Base-by-base conservation (phyloP, 106 monocot genomes). In the Acorus gramineus region DNA sequence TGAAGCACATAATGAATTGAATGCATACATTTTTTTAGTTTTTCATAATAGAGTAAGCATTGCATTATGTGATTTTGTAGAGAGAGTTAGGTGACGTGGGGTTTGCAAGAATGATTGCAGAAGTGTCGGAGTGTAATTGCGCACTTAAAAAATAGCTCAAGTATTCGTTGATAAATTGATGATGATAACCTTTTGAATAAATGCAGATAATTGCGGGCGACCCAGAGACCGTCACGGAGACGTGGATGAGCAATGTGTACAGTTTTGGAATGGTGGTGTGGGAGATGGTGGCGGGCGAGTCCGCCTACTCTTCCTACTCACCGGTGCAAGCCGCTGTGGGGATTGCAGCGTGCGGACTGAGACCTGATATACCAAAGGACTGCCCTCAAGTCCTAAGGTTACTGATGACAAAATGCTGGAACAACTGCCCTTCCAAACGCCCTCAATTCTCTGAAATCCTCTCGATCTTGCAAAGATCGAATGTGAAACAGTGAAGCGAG, bases 271-370 rank as follows among this genome's bases (percentile, higher is more conserved):
- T 98, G 96, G 83, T 98, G 53, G 47, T 98, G 1, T 98, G 96
- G 96, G 96, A 91, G 75, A 98, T 98, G 91, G 71, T 88, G 7
- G 81, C 96, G 0, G 96, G 96, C 8, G 96, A 91, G 68, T 74
- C 78, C 9, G 91, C 96, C 8, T 98, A 88, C 73, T 87, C 82
- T 44, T 82, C 87, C n/a, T 91, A 77, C 73, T 98, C 96, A 10
- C 96, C 96, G 0, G 96, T 98, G 59, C 96, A 98, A 63, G 96
- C 96, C n/a, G 96, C 96, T 3, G 91, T 98, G 0, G 96, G 91
- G 9, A 91, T 98, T n/a, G 96, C 91, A 0, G 78, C 96, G 8
- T 90, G 96, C 6, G 91, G 87, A 6, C 57, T 98, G 73, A 75
- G 96, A 68, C 96, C 96, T 2, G 91, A 91, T 52, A 91, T 98